Evolutionary conservation across 495 filamentous ascomycete species (phyloP).

Genomic region (Penicillium canescens): DNA sequence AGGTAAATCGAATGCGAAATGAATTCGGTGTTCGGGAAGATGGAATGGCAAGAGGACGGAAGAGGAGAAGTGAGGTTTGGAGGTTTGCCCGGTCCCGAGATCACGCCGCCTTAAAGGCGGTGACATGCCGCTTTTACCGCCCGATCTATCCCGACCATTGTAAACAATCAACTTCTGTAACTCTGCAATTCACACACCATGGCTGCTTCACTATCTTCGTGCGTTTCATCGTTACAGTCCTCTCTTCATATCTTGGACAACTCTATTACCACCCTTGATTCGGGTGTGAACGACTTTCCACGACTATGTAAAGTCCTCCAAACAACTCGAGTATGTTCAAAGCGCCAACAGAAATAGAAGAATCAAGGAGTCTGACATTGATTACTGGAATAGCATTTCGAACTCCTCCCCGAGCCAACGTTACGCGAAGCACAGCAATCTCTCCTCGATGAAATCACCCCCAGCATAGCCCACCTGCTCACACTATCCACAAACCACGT

Average conservation of each 20-base stretch:
- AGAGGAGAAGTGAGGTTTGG: constrained; percentile 43
- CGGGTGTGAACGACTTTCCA: constrained; percentile 73
- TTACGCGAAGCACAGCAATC: constrained; percentile 67
- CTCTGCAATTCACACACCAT: constrained; percentile 22
- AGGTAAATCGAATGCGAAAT: constrained; percentile 31
- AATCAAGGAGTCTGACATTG: not conserved
- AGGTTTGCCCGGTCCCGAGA: constrained; percentile 35
- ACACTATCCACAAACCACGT: constrained; percentile 64
- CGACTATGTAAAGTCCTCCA: constrained; percentile 69
- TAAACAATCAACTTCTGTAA: constrained; percentile 32
- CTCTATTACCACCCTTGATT: constrained; percentile 69
- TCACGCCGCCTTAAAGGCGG: constrained; percentile 21
- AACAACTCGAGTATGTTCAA: constrained; percentile 61
- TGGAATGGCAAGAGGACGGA: constrained; percentile 28
- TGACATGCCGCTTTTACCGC: constrained; percentile 35
- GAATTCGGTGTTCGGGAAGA: constrained; percentile 33
- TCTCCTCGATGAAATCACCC: constrained; percentile 71
- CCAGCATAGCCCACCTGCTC: constrained; percentile 69
- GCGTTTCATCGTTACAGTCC: constrained; percentile 68
- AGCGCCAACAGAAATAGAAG: not conserved
- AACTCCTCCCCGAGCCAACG: constrained; percentile 69
- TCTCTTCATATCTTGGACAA: constrained; percentile 73
- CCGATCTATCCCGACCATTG: constrained; percentile 26
- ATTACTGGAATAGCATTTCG: constrained; percentile 64
- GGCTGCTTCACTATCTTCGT: constrained; percentile 57